phyloP scores from a whole-genome alignment of 768 basidiomycete species.

The Collybiopsis luxurians region DNA sequence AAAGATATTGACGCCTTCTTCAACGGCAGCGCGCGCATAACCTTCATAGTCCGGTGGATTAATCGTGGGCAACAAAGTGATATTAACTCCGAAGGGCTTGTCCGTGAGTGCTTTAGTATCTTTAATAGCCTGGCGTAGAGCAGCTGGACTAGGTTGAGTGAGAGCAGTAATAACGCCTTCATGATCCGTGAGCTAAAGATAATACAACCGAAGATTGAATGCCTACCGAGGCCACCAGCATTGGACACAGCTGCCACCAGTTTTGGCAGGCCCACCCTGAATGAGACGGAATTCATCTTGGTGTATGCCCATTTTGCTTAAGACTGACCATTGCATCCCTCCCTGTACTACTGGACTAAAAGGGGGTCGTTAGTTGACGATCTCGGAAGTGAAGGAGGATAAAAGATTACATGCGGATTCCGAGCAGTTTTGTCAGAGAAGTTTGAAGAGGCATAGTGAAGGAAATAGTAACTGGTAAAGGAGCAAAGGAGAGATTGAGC shows the following conservation, averaged over 20 bases:
- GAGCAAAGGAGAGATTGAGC: not conserved
- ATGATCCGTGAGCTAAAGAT: no score
- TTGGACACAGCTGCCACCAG: slow-evolving; percentile 79
- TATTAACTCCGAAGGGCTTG: slow-evolving; percentile 83
- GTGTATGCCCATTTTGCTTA: not conserved
- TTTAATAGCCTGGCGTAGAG: slow-evolving; percentile 74
- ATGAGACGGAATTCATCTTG: not conserved
- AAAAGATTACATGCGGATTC: slow-evolving; percentile 53
- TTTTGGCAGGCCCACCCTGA: slow-evolving; percentile 76
- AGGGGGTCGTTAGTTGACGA: not conserved
- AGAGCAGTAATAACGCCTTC: slow-evolving; percentile 86
- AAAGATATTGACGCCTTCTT: slow-evolving; percentile 85
- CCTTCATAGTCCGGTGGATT: slow-evolving; percentile 89
- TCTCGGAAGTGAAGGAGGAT: not conserved
- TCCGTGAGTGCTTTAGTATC: slow-evolving; percentile 69
- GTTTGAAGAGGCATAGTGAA: slow-evolving; percentile 44
- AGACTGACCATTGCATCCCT: slow-evolving; percentile 82
- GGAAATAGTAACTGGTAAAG: not conserved
- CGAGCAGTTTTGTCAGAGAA: slow-evolving; percentile 59
- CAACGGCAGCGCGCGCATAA: slow-evolving; percentile 77
- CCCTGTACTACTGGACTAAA: slow-evolving; percentile 81
- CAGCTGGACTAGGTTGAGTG: slow-evolving; percentile 83
- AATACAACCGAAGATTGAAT: not conserved
- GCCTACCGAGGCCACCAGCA: slow-evolving; percentile 74
- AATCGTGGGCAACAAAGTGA: slow-evolving; percentile 85